Evolutionary conservation across 176 grass and related monocot species (phyloP).

Genomic region (Triticum turgidum): DNA sequence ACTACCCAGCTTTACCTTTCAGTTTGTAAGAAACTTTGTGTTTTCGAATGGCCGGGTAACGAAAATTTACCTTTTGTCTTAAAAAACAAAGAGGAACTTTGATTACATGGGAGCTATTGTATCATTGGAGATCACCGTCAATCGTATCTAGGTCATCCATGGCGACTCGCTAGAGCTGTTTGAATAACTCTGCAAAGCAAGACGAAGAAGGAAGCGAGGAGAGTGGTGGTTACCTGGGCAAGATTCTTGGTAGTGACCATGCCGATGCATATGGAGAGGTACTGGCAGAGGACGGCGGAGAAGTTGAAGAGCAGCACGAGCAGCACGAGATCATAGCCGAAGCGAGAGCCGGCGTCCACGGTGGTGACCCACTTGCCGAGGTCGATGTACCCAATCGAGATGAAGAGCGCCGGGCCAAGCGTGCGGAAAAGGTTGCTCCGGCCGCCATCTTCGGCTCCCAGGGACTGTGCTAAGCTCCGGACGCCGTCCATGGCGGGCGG

Average conservation of each 20-base stretch:
- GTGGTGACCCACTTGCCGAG: constrained; percentile 24
- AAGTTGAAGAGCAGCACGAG: constrained; percentile 26
- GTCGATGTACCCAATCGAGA: constrained; percentile 18
- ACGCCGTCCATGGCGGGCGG: not conserved
- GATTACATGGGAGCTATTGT: not conserved
- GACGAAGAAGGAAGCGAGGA: not conserved
- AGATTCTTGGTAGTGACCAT: constrained; percentile 21
- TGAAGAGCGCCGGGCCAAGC: constrained; percentile 18
- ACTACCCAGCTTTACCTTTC: constrained; percentile 1
- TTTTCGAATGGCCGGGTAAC: not conserved
- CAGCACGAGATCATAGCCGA: constrained; percentile 12
- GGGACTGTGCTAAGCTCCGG: not conserved
- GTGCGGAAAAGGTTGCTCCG: constrained; percentile 14
- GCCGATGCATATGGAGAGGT: constrained; percentile 29
- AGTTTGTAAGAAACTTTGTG: not conserved
- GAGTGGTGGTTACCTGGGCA: not conserved
- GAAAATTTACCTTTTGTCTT: not conserved
- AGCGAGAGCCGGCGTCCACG: not conserved
- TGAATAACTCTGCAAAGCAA: not conserved
- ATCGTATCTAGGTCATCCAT: not conserved
- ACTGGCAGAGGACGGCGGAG: constrained; percentile 22
- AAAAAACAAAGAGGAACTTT: not conserved
- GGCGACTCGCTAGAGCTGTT: not conserved
- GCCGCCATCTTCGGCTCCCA: not conserved
- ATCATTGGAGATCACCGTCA: not conserved